Evolutionary conservation across 176 grass and related monocot species (phyloP).

Genomic region (Carex cristatella): DNA sequence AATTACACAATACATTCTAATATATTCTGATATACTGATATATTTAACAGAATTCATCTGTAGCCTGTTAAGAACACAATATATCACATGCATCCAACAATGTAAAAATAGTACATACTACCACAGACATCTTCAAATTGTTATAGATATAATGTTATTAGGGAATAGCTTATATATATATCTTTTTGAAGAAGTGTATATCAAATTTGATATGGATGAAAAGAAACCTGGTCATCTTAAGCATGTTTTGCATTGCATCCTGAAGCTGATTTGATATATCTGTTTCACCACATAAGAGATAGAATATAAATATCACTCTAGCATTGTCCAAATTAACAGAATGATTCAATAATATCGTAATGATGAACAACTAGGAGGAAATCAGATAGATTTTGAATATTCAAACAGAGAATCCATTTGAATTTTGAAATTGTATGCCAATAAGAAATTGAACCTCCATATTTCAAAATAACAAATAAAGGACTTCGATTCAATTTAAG

Average conservation of each 20-base stretch:
- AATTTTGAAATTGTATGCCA: neutral
- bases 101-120: neutral
- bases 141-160: neutral
- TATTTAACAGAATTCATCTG: neutral
- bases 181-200: neutral
- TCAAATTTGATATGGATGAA: neutral
- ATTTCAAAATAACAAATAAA: neutral
- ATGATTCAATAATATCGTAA: neutral
- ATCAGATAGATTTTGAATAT: neutral
- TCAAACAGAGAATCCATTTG: neutral
- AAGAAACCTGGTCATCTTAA: constrained; percentile 69
- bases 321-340: neutral
- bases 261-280: constrained; percentile 83
- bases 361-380: neutral
- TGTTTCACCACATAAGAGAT: constrained; percentile 25
- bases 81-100: neutral
- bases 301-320: neutral
- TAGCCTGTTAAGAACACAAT: neutral
- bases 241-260: constrained; percentile 56
- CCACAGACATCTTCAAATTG: neutral
- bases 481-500: neutral
- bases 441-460: neutral
- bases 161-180: neutral
- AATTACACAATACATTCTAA: neutral
- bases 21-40: neutral